phyloP scores from a whole-genome alignment of 495 filamentous ascomycete genomes.

The Podospora pseudopauciseta region DNA sequence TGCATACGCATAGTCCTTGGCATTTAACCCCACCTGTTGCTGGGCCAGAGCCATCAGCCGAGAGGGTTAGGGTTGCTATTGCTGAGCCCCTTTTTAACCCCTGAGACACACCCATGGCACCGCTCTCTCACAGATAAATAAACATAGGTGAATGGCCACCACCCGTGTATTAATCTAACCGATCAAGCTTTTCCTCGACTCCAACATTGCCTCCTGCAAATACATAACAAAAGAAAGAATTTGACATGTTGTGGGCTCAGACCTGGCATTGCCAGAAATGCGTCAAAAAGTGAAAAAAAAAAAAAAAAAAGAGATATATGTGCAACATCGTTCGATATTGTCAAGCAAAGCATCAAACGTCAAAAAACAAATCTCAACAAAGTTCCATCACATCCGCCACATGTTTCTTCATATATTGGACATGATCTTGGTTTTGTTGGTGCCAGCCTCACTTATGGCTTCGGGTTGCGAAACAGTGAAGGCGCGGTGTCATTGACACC shows the following conservation, averaged over 20 bases:
- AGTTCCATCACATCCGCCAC: not conserved
- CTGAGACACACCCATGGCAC: not conserved
- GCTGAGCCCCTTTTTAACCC: not conserved
- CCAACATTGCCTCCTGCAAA: not conserved
- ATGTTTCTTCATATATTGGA: not conserved
- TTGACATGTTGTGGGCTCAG: not conserved
- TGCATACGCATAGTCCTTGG: not conserved
- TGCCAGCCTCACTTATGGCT: not conserved
- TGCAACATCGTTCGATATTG: conserved; percentile 2
- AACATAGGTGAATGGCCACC: not conserved
- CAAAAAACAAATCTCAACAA: not conserved
- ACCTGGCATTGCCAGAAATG: not conserved
- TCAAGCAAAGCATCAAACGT: not conserved
- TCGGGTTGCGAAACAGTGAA: not conserved
- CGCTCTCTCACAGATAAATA: not conserved
- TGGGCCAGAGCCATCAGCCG: not conserved
- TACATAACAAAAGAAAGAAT: not conserved
- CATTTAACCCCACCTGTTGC: not conserved
- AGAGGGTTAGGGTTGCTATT: not conserved
- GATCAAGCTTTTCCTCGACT: not conserved
- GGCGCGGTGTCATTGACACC: conserved; percentile 11
- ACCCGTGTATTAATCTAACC: not conserved
- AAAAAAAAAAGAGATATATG: conserved; percentile 7
- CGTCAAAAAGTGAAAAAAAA: not conserved
- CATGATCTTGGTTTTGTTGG: not conserved